Evolutionary conservation across 164 flowering plant genomes (phyloP), one percentile per base, ranked within the genome.

Genomic region (Nymphaea colorata): DNA sequence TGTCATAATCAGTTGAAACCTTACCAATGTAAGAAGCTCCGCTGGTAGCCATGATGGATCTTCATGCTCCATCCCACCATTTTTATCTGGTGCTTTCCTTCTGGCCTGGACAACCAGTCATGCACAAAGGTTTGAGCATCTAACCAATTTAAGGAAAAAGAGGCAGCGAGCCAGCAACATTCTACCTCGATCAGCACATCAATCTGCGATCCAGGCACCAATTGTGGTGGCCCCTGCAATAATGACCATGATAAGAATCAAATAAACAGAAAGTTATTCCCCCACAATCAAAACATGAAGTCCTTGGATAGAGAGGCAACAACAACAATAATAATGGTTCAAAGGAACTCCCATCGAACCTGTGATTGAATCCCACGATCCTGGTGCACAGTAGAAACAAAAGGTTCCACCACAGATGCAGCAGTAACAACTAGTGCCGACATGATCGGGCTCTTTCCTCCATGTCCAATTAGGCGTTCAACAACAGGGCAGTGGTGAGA

Each of bases 351-450:
- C 36, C 36, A 1, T 25, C 36, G 36, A 65, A 90, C 93, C 91
- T 82, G 75, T 2, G 77, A 17, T 42, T 65, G 64, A 43, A 25
- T 25, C 1, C 36, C 36, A 25, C 57, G 75, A 61, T 76, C 71
- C 42, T 84, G 77, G n/a, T 82, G 74, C 43, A 75, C 71, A 43
- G 51, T 67, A 2, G 84, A 71, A n/a, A 93, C 63, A 77, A 93
- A 93, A 45, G 95, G 91, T 72, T 90, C 98, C 59, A 93, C 72
- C 68, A 90, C 69, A 18, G 97, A 93, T 11, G 96, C 96, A 74
- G 82, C 87, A 61, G 97, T 90, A 25, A 84, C 74, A 76, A 87
- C 85, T 75, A 88, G 65, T 11, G 69, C 75, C 43, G 71, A 65
- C 61, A 43, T 70, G 10, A 64, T 15, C 53, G 10, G 53, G 7